Evolutionary conservation across 2,329 filamentous ascomycete genomes (phyloP), one percentile per base, ranked within the genome.

Genomic region (Peltaster fructicola): DNA sequence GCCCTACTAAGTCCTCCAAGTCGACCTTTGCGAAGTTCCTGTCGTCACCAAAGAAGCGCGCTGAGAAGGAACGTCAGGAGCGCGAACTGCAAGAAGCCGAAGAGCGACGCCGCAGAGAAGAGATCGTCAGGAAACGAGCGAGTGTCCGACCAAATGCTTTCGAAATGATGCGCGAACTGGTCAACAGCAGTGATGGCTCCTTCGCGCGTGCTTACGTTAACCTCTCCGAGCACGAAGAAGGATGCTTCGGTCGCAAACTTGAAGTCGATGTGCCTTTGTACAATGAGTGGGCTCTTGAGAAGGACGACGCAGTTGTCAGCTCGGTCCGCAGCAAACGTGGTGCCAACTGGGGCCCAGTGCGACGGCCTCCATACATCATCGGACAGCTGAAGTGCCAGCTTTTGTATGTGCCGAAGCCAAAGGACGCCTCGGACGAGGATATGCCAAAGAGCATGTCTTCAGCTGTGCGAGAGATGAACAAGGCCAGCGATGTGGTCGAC

Each of bases 381-480:
- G 88, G 84, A 37, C 92, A 92, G 56, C 64, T 98, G 27, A 80
- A 92, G 48, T 61, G 98, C 18, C 88, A 98, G 56, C 65, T 98
- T 6, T 62, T 98, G 8, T 98, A 92, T 44, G 82, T 98, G 2
- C 88, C 88, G 1, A 81, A 84, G 41, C 85, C 88, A 4, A 85
- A 80, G 58, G 77, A 76, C 21, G 65, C 73, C 15, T 72, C 71
- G 24, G 88, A 95, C 36, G 84, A 93, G 9, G 85, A 95, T 39
- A 93, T 98, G 81, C 88, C 88, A 27, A 95, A 95, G 71, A 93
- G 84, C 59, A 92, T 98, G 84, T 91, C 88, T 52, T 78, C 80
- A 20, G 92, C 82, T 50, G 77, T 95, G 39, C 69, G 88, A 10
- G 88, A 95, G 56, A 72, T 98, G 55, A 80, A 77, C 52, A 80